A percentile compares a stretch with the other conserved stretches of the same genome.
These are phyloP conservation scores for Ophiosphaerella narmari DNA, from an alignment of 2,329 filamentous ascomycete species.

Conservation along the genomic window DNA sequence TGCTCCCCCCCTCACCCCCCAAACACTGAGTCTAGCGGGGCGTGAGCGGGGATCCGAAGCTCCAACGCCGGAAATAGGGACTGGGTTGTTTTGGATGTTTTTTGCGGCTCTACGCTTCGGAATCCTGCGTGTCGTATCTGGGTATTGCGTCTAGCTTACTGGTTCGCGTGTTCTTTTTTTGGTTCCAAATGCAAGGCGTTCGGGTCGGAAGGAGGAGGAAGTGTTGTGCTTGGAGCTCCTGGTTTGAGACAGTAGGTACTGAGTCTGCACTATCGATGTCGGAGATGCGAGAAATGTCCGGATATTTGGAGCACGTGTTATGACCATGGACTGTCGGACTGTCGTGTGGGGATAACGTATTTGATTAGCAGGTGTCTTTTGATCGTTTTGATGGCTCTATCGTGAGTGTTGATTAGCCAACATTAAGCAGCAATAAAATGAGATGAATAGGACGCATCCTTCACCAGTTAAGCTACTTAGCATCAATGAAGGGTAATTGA, in stretches of 20 bases:
- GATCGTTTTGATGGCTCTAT: too few relatives aligned
- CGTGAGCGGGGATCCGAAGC: conserved; percentile 30
- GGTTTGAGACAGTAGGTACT: background rate
- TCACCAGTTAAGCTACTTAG: too few relatives aligned
- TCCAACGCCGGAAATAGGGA: conserved; percentile 26
- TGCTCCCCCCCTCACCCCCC: background rate
- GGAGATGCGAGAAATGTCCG: conserved; percentile 18
- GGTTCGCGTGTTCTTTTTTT: background rate
- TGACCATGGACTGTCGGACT: too few relatives aligned
- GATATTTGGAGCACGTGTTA: background rate
- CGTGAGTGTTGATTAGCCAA: too few relatives aligned
- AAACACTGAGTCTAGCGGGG: conserved; percentile 19
- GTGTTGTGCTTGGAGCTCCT: conserved; percentile 11
- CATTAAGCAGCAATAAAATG: too few relatives aligned
- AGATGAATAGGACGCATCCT: too few relatives aligned
- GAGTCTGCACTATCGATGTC: background rate
- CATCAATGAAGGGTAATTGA: too few relatives aligned
- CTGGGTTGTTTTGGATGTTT: background rate
- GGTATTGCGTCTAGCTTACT: conserved; percentile 14
- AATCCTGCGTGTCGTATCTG: conserved; percentile 13
- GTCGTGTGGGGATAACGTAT: too few relatives aligned
- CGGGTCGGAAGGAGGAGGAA: conserved; percentile 35
- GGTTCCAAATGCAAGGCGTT: conserved; percentile 22
- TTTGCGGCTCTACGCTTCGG: conserved; percentile 32
- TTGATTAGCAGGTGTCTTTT: too few relatives aligned